These are phyloP conservation scores for Pseudonitzschia delicatissima DNA, from an alignment of 108 stramenopile genomes.

Conservation along the genomic window DNA sequence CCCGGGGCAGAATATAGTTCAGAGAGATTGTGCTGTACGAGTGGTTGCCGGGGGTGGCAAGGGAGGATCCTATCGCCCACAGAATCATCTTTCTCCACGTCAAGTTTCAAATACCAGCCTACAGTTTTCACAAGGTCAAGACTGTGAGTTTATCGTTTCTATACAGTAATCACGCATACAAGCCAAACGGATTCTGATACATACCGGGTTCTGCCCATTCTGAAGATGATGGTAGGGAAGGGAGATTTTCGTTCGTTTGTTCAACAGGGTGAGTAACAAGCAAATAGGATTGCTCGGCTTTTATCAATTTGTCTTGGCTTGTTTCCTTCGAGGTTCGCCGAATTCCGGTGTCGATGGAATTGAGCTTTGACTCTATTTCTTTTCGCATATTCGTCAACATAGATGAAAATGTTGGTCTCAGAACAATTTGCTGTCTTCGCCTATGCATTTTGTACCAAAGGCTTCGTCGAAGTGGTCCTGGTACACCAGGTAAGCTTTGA, in stretches of 20 bases:
- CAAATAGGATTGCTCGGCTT: conserved; percentile 45
- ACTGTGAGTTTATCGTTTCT: neutral
- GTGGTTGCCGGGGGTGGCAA: conserved; percentile 17
- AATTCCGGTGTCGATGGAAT: neutral
- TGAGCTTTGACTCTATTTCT: conserved; percentile 5
- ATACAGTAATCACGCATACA: neutral
- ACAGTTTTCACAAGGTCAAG: neutral
- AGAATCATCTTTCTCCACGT: conserved; percentile 16
- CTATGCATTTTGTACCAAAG: conserved; percentile 56
- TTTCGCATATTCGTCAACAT: conserved; percentile 23
- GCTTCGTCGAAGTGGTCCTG: conserved; percentile 36
- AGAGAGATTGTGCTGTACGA: conserved; percentile 35
- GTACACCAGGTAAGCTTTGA: conserved; percentile 35
- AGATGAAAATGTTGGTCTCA: conserved; percentile 35
- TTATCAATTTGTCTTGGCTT: conserved; percentile 23
- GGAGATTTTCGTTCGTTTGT: neutral
- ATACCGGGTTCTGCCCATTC: conserved; percentile 55
- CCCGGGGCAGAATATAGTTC: conserved; percentile 50
- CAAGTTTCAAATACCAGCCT: conserved; percentile 50
- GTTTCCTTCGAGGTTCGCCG: neutral
- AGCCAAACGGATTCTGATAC: neutral
- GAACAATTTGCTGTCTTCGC: conserved; percentile 45
- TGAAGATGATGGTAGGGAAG: conserved; percentile 24
- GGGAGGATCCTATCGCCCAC: conserved; percentile 30
- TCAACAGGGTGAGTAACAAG: conserved; percentile 40